A percentile compares a stretch with the other conserved stretches of the same genome.
phyloP scores from a whole-genome alignment of 225 moss, liverwort and hornwort species.

The Sphagnum tenellum region DNA sequence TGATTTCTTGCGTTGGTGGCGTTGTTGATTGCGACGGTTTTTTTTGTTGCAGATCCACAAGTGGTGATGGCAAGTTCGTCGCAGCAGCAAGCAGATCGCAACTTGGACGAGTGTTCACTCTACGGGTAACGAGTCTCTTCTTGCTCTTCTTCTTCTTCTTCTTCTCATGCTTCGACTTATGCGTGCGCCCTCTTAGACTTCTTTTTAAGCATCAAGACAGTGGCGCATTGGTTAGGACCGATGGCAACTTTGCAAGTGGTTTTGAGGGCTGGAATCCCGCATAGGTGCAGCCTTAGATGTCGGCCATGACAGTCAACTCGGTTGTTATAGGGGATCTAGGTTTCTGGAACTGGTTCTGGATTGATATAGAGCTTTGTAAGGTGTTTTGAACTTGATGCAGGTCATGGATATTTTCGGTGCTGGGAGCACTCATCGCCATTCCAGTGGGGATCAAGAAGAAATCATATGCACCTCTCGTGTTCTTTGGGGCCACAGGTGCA shows the following conservation, averaged over 20 bases:
- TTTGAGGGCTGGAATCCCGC: too few relatives aligned
- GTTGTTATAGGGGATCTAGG: neutral
- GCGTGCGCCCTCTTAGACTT: neutral
- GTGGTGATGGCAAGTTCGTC: conserved; percentile 22
- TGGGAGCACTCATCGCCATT: conserved; percentile 63
- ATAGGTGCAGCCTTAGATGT: neutral
- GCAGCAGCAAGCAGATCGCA: conserved; percentile 27
- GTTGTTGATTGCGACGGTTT: too few relatives aligned
- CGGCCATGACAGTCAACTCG: neutral
- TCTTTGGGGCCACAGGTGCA: conserved; percentile 81
- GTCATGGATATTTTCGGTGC: conserved; percentile 75
- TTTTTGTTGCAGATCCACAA: too few relatives aligned
- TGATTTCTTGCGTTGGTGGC: too few relatives aligned
- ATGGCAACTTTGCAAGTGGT: neutral
- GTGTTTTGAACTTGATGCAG: conserved; percentile 17
- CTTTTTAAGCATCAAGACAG: neutral
- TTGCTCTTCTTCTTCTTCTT: neutral
- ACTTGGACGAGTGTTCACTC: conserved; percentile 63
- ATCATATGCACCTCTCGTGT: conserved; percentile 64
- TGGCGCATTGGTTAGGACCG: neutral
- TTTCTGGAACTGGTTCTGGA: neutral
- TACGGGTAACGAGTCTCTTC: conserved; percentile 35
- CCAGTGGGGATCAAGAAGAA: conserved; percentile 73
- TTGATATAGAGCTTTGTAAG: neutral
- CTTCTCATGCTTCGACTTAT: neutral